These are phyloP conservation scores for Venturia pyrina DNA, from an alignment of 2,329 filamentous ascomycete species.

Conservation along the genomic window DNA sequence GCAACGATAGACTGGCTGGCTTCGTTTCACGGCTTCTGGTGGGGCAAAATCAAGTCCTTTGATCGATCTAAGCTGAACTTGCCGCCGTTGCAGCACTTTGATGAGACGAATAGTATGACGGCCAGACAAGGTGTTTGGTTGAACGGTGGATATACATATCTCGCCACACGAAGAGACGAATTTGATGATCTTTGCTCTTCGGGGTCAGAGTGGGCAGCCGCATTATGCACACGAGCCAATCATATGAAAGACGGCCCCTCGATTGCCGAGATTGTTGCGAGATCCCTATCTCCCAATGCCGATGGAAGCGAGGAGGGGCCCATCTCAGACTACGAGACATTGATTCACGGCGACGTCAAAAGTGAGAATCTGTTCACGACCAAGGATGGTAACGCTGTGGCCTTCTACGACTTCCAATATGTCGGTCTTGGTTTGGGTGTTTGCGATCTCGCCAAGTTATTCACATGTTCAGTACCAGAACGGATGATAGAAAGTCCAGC, in stretches of 20 bases:
- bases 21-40: constrained; percentile 48
- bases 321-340: constrained; percentile 38
- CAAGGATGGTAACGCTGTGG: constrained; percentile 38
- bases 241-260: not conserved
- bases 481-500: constrained; percentile 46
- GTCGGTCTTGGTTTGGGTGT: constrained; percentile 53
- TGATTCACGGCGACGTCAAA: constrained; percentile 61
- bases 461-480: constrained; percentile 54
- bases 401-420: constrained; percentile 63
- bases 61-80: constrained; percentile 32
- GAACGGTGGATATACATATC: constrained; percentile 56
- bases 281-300: constrained; percentile 29
- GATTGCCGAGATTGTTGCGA: not conserved
- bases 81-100: constrained; percentile 46
- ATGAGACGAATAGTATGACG: constrained; percentile 20
- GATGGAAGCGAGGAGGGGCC: constrained; percentile 37
- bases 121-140: constrained; percentile 40
- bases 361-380: constrained; percentile 58
- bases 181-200: constrained; percentile 35
- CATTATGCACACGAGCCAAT: not conserved
- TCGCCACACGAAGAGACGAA: constrained; percentile 51
- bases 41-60: constrained; percentile 24
- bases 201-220: constrained; percentile 36
- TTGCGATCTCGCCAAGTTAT: constrained; percentile 57
- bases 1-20: constrained; percentile 54